Conservation (phyloP, 805 yeast genomes). For the Maudiozyma bulderi region DNA sequence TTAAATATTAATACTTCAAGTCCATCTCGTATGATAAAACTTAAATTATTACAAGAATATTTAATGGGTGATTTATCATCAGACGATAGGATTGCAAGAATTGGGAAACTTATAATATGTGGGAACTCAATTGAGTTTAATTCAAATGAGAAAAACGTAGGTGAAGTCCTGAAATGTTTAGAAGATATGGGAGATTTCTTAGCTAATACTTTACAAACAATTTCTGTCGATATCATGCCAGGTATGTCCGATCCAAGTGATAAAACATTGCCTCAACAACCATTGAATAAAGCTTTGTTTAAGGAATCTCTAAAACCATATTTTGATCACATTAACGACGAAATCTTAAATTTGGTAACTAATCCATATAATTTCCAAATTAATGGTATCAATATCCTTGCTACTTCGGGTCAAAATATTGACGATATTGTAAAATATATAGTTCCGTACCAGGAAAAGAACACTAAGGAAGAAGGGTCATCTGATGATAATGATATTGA, state of each 20-base stretch:
- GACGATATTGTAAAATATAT: conserved; percentile 66
- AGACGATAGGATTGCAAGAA: conserved; percentile 25
- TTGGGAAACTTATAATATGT: conserved; percentile 51
- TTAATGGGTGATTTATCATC: conserved; percentile 59
- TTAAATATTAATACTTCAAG: conserved; percentile 42
- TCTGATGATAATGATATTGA: conserved; percentile 8
- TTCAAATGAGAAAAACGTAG: conserved; percentile 36
- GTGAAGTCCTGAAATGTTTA: conserved; percentile 46
- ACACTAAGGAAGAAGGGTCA: conserved; percentile 10
- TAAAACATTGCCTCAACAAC: conserved; percentile 77
- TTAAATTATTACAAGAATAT: conserved; percentile 58
- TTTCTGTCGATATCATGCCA: conserved; percentile 75
- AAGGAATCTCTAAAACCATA: conserved; percentile 33
- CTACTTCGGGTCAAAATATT: conserved; percentile 79
- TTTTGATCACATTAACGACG: conserved; percentile 32
- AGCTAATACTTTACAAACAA: conserved; percentile 42
- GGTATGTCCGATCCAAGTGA: conserved; percentile 85
- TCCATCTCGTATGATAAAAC: conserved; percentile 33
- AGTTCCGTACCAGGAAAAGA: conserved; percentile 32
- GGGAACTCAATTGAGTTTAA: conserved; percentile 53
- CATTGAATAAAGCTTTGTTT: conserved; percentile 73
- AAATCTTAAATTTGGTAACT: conserved; percentile 36
- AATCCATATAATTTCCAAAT: conserved; percentile 71
- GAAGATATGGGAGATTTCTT: conserved; percentile 52
- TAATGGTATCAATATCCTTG: conserved; percentile 49